Conservation (phyloP, 257 asterid species). For the Plantago major region DNA sequence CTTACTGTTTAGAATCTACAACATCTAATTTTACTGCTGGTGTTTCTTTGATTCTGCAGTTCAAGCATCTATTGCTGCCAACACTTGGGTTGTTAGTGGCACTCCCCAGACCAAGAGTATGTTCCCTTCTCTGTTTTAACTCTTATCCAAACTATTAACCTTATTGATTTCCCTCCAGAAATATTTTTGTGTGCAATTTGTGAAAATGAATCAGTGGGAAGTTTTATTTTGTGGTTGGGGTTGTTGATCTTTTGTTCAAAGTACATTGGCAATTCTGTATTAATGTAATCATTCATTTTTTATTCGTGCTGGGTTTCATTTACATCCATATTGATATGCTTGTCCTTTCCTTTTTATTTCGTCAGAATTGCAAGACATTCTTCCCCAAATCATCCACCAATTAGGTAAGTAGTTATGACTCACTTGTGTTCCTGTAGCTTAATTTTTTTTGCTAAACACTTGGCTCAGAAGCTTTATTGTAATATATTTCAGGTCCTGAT, state of each 20-base stretch:
- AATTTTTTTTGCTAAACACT: background rate
- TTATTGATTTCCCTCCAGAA: background rate
- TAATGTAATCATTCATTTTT: too few species aligned
- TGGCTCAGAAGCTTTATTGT: background rate
- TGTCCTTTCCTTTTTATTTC: slow-evolving; percentile 3
- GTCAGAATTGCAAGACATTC: slow-evolving; percentile 51
- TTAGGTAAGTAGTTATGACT: slow-evolving; percentile 31
- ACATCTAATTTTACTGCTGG: background rate
- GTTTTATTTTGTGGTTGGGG: background rate
- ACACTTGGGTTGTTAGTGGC: slow-evolving; percentile 78
- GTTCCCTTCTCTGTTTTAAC: slow-evolving; percentile 14
- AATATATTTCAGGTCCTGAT: slow-evolving; percentile 48
- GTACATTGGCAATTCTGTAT: too few species aligned
- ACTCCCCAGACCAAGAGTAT: slow-evolving; percentile 74
- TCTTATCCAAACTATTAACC: background rate
- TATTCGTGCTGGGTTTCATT: too few species aligned
- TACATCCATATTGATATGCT: background rate
- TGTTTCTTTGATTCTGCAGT: slow-evolving; percentile 30
- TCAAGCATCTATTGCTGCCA: slow-evolving; percentile 71
- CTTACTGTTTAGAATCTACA: background rate
- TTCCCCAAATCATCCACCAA: slow-evolving; percentile 51
- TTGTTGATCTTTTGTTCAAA: background rate
- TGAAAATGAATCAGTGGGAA: background rate
- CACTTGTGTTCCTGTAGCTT: background rate
- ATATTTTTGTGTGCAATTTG: background rate